Base-by-base conservation (phyloP, 352 stramenopile species). In the Aphanomyces euteiches region DNA sequence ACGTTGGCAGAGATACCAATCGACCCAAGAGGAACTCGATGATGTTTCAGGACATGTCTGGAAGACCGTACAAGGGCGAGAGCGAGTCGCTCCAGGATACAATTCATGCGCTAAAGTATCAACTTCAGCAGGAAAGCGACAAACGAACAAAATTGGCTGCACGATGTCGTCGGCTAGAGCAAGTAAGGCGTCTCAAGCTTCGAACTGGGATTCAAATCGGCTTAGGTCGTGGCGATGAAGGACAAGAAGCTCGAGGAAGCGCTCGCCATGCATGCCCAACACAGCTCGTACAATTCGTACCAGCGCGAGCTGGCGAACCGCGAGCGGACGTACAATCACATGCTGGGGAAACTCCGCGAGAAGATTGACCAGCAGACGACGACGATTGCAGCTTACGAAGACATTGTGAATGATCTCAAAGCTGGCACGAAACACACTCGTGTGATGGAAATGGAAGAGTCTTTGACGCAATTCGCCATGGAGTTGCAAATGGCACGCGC, bases 161-260 rank as follows among this genome's bases (percentile, higher is more conserved):
- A 7, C 48, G 64, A 10, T 61, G 53, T 40, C 64, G 64, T 3
- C 64, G 64, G 19, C 64, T 70, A 8, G 64, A 70, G 28, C 43
- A 70, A 50, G 64, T 63, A 61, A 37, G 4, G 3, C 3, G n/a
- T 17, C 3, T 69, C 36, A 5, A n/a, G 8, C 15, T 15, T 43
- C 3, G 15, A 15, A 48, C 37, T 6, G 0, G 6, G 7, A 12
- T 7, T 61, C 6, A 28, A 10, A 13, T 12, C 3, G 37, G 8
- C 7, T 12, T 64, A 70, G 64, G 64, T 70, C 10, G 53, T 70
- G 3, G 64, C 64, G n/a, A 70, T 70, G 64, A 70, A 70, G 34
- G 64, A 70, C 48, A 70, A 70, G 34, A 70, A 70, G 40, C 47
- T 70, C 39, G 64, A 70, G 47, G 64, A 70, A 41, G 47, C 64